A percentile compares a stretch with the other conserved stretches of the same genome.
Conservation (phyloP, 345 rosid species). For the Populus nigra region DNA sequence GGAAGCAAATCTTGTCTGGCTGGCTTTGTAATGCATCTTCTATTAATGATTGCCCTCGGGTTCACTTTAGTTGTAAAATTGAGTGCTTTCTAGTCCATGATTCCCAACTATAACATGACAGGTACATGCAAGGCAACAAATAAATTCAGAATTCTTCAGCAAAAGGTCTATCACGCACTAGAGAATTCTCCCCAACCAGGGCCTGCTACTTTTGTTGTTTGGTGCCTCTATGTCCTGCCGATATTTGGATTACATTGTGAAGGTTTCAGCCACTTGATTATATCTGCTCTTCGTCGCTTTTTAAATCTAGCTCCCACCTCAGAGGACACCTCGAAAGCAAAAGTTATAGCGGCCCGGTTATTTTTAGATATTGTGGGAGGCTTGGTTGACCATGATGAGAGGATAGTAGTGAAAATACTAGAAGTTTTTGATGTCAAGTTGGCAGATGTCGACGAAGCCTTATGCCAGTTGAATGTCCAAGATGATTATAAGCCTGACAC, state of each 20-base stretch:
- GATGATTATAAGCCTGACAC: conserved; percentile 26
- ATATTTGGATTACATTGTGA: conserved; percentile 60
- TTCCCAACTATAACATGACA: conserved; percentile 18
- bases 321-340: conserved; percentile 47
- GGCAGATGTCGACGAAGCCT: conserved; percentile 51
- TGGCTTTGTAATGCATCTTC: background rate
- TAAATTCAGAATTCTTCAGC: conserved; percentile 76
- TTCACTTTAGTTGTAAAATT: background rate
- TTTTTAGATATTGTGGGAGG: conserved; percentile 56
- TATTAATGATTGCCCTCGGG: background rate
- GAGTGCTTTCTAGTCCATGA: background rate
- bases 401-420: conserved; percentile 51
- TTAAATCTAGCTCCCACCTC: conserved; percentile 35
- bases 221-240: conserved; percentile 71
- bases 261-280: conserved; percentile 87
- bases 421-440: conserved; percentile 57
- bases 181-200: conserved; percentile 72
- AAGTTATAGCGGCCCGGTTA: conserved; percentile 56
- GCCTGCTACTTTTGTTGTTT: conserved; percentile 57
- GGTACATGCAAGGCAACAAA: conserved; percentile 69
- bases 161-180: conserved; percentile 55
- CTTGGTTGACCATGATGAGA: conserved; percentile 53
- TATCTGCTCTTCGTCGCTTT: conserved; percentile 71
- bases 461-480: conserved; percentile 32
- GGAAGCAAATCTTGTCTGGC: background rate